phyloP scores from a whole-genome alignment of 805 yeast species.

The Cyberlindnera xylosilytica region DNA sequence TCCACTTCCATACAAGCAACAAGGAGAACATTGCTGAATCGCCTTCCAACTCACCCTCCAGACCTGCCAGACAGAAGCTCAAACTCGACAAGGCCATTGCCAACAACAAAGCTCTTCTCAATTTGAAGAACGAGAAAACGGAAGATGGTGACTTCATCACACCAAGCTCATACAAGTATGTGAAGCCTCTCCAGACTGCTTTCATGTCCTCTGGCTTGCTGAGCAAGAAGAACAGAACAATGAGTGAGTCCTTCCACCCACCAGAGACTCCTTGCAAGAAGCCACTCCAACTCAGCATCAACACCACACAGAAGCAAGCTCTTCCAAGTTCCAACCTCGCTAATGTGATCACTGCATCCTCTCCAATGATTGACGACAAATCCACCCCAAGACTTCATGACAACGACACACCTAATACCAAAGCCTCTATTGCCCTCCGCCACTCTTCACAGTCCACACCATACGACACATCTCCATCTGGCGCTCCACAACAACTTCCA shows the following conservation, averaged over 20 bases:
- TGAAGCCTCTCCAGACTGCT: constrained; percentile 83
- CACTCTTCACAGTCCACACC: constrained; percentile 14
- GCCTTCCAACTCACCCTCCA: constrained; percentile 31
- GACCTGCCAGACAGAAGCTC: constrained; percentile 30
- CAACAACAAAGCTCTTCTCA: constrained; percentile 11
- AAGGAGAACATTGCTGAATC: constrained; percentile 17
- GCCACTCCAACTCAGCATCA: constrained; percentile 28
- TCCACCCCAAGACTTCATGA: constrained; percentile 23
- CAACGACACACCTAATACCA: constrained; percentile 15
- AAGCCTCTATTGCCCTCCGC: constrained; percentile 4
- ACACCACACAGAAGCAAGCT: constrained; percentile 16
- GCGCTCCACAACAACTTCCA: constrained; percentile 14
- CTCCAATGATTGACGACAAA: constrained; percentile 28
- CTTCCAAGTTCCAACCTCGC: constrained; percentile 27
- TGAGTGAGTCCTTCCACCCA: constrained; percentile 35
- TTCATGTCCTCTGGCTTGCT: constrained; percentile 72
- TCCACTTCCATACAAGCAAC: constrained; percentile 18
- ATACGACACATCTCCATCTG: constrained; percentile 24
- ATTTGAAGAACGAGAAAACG: constrained; percentile 7
- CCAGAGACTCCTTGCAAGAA: constrained; percentile 67
- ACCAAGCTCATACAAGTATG: constrained; percentile 61
- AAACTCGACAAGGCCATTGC: constrained; percentile 13
- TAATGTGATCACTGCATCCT: constrained; percentile 29
- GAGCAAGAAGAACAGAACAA: constrained; percentile 52
- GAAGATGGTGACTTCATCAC: constrained; percentile 34